Evolutionary conservation across 2,329 filamentous ascomycete genomes (phyloP), one percentile per base, ranked within the genome.

Genomic region (Fusarium multiceps): DNA sequence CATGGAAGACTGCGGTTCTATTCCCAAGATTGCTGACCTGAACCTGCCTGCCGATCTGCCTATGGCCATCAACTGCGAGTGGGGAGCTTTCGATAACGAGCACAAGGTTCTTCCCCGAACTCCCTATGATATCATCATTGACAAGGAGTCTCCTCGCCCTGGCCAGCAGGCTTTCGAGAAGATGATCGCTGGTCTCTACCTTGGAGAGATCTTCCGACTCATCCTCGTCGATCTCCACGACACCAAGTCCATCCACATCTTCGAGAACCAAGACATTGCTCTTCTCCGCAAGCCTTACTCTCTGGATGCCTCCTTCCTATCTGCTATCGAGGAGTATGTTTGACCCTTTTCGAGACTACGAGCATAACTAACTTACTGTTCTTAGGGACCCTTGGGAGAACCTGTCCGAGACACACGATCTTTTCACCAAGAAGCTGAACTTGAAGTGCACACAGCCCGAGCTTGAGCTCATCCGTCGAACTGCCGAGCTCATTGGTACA

Each of bases 21-120:
- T 99, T 71, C 95, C 94, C 71, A 99, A 99, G 86, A 89, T 99
- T 57, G 93, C 92, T 13, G 90, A 98, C 82, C 88, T 97, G 86
- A 96, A 97, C 76, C 88, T 98, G 40, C 92, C 94, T 51, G 85
- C 93, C 1, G 90, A 96, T 66, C 89, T 89, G 65, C 93, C 91
- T 48, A 97, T 98, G 86, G 94, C 93, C 55, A 97, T 98, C 84
- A 98, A 98, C 85, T 98, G 94, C 84, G 95, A 98, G 81, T 98
- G 94, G 88, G 95, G 95, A 72, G 94, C 95, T 34, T 98, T 98
- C 77, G 95, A 98, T 81, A 97, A 97, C 80, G 93, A 97, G 81
- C 92, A 95, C 83, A 87, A 91, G 75, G 91, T 98, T 57, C 90
- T 98, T 14, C 94, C 94, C 14, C 88, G 90, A 57, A 97, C 94